A percentile compares a stretch with the other conserved stretches of the same genome.
Evolutionary conservation across 371 early-diverging fungal genomes (phyloP).

Genomic region (Batrachochytrium dendrobatidis): DNA sequence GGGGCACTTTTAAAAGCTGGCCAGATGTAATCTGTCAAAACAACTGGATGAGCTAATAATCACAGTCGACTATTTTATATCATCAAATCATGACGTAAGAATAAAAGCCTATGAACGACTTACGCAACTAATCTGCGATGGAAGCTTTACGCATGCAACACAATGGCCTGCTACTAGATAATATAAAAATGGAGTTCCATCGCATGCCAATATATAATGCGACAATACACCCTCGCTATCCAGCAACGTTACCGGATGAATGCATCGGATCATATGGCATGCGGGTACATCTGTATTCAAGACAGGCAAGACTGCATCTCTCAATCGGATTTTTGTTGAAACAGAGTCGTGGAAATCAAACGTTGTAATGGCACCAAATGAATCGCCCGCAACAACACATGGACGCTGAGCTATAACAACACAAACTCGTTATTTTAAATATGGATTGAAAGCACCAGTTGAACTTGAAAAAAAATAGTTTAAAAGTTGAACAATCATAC

Average conservation of each 20-base stretch:
- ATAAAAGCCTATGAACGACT: neutral
- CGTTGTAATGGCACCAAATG: constrained; percentile 1
- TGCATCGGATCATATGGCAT: neutral
- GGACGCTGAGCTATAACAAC: no score
- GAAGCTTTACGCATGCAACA: neutral
- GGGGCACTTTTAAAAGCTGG: neutral
- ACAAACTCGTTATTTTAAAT: no score
- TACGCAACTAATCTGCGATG: neutral
- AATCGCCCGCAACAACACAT: constrained; percentile 1
- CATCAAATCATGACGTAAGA: neutral
- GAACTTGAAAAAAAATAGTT: no score
- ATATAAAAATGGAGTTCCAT: neutral
- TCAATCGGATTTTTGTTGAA: neutral
- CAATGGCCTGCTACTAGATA: neutral
- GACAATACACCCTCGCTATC: neutral
- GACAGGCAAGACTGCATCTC: neutral
- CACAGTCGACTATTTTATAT: neutral
- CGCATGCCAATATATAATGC: neutral
- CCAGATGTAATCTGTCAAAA: constrained; percentile 1
- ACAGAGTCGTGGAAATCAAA: neutral
- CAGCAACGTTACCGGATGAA: neutral
- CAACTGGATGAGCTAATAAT: neutral
- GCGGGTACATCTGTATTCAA: neutral
- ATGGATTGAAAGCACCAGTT: no score
- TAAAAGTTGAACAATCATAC: no score